Conservation (phyloP, 352 stramenopile species). For the Globisporangium parvum region DNA sequence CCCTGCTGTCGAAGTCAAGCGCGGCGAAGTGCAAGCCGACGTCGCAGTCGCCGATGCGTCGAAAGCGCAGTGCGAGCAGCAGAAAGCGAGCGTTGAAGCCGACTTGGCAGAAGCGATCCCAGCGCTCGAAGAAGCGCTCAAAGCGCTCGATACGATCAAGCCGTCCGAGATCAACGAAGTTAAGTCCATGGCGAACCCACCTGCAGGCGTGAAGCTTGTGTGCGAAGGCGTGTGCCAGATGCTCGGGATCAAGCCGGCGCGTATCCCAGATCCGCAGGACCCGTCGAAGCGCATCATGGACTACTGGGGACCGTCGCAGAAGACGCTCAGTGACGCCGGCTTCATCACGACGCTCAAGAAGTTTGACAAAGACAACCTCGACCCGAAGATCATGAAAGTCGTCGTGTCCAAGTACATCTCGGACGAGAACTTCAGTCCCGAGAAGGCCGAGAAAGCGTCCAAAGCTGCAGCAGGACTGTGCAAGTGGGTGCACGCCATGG, state of each 20-base stretch:
- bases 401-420: constrained; percentile 88
- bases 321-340: constrained; percentile 89
- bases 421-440: constrained; percentile 89
- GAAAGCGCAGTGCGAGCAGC: constrained; percentile 88
- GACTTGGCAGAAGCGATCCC: constrained; percentile 93
- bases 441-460: constrained; percentile 90
- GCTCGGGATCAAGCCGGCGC: constrained; percentile 89
- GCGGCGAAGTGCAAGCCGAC: constrained; percentile 73
- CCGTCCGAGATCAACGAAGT: constrained; percentile 91
- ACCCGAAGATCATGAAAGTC: constrained; percentile 86
- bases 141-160: constrained; percentile 91
- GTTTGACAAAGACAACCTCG: constrained; percentile 88
- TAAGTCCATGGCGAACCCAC: constrained; percentile 91
- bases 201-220: constrained; percentile 89
- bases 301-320: constrained; percentile 92
- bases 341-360: constrained; percentile 92
- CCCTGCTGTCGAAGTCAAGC: constrained; percentile 79
- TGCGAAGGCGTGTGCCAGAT: constrained; percentile 94
- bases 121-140: constrained; percentile 90
- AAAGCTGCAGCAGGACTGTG: constrained; percentile 90
- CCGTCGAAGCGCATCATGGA: constrained; percentile 93
- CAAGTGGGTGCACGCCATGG: constrained; percentile 93
- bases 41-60: constrained; percentile 70
- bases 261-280: constrained; percentile 89
- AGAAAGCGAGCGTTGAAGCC: constrained; percentile 80